These are phyloP conservation scores for Neurospora sp. DNA, from an alignment of 495 filamentous ascomycete genomes.

Conservation along the genomic window DNA sequence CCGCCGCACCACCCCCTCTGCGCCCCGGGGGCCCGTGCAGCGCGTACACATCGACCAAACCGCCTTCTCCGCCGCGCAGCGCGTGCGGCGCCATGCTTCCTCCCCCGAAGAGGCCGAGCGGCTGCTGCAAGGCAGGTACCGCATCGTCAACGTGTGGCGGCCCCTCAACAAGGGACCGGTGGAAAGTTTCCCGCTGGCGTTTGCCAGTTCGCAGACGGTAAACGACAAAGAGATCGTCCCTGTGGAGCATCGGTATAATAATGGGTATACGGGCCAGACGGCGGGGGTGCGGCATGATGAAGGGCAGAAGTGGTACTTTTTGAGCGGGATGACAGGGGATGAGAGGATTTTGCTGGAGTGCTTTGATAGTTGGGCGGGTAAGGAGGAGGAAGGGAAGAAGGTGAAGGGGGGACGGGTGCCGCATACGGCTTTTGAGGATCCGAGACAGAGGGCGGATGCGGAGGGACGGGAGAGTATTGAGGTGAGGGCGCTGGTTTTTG, in stretches of 20 bases:
- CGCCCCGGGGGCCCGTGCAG: slow-evolving; percentile 53
- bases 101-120: slow-evolving; percentile 40
- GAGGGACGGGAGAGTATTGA: slow-evolving; percentile 73
- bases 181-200: slow-evolving; percentile 56
- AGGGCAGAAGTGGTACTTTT: slow-evolving; percentile 64
- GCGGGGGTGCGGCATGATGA: slow-evolving; percentile 55
- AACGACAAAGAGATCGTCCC: slow-evolving; percentile 54
- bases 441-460: slow-evolving; percentile 49
- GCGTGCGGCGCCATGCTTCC: slow-evolving; percentile 53
- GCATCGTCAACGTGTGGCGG: slow-evolving; percentile 85
- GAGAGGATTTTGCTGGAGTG: slow-evolving; percentile 78
- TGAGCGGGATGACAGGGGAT: slow-evolving; percentile 63
- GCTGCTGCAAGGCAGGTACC: slow-evolving; percentile 52
- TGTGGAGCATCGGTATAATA: slow-evolving; percentile 65
- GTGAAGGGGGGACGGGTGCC: slow-evolving; percentile 57
- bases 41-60: slow-evolving; percentile 83
- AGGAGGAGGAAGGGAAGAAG: slow-evolving; percentile 22
- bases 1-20: slow-evolving; percentile 46
- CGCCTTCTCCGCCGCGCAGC: slow-evolving; percentile 44
- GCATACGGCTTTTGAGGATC: slow-evolving; percentile 75
- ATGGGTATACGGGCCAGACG: slow-evolving; percentile 59
- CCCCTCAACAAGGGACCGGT: slow-evolving; percentile 62
- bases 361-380: slow-evolving; percentile 50
- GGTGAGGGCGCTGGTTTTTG: slow-evolving; percentile 76
- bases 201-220: slow-evolving; percentile 53